Percentiles rank a stretch among this genome's conserved stretches.
These are phyloP conservation scores for Xanthoceras sorbifolium DNA, from an alignment of 345 rosid species.

Conservation along the genomic window DNA sequence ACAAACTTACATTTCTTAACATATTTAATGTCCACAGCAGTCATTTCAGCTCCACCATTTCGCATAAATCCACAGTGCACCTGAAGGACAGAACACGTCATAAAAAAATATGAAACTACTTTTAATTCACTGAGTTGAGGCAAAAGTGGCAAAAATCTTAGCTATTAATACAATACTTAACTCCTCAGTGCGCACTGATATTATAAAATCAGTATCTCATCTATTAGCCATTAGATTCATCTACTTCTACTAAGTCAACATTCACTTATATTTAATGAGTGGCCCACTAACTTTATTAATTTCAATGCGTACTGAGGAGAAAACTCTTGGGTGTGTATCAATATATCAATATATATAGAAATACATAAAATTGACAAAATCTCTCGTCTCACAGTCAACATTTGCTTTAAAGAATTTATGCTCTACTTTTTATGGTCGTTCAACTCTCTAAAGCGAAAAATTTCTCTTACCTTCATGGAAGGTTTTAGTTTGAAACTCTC, in stretches of 20 bases:
- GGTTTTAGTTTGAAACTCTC: conserved; percentile 73
- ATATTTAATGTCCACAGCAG: conserved; percentile 55
- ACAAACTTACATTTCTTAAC: conserved; percentile 82
- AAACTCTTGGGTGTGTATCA: too few relatives aligned
- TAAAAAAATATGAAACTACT: conserved; percentile 9
- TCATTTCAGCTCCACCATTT: conserved; percentile 88
- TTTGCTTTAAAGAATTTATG: neutral
- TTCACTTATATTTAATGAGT: too few relatives aligned
- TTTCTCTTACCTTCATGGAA: conserved; percentile 65
- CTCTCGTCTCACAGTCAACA: neutral
- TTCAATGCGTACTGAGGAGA: too few relatives aligned
- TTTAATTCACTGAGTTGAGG: neutral
- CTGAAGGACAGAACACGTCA: conserved; percentile 36
- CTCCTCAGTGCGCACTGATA: too few relatives aligned
- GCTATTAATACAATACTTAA: too few relatives aligned
- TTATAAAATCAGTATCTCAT: too few relatives aligned
- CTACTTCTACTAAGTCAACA: too few relatives aligned
- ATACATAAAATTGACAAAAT: neutral
- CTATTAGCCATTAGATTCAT: too few relatives aligned
- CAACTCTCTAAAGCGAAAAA: neutral
- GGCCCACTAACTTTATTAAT: too few relatives aligned
- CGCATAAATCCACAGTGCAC: conserved; percentile 88
- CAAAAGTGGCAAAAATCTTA: neutral
- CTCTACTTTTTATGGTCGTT: neutral
- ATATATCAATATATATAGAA: neutral